Evolutionary conservation across 768 basidiomycete genomes (phyloP).

Genomic region (Lactifluus subvellereus): DNA sequence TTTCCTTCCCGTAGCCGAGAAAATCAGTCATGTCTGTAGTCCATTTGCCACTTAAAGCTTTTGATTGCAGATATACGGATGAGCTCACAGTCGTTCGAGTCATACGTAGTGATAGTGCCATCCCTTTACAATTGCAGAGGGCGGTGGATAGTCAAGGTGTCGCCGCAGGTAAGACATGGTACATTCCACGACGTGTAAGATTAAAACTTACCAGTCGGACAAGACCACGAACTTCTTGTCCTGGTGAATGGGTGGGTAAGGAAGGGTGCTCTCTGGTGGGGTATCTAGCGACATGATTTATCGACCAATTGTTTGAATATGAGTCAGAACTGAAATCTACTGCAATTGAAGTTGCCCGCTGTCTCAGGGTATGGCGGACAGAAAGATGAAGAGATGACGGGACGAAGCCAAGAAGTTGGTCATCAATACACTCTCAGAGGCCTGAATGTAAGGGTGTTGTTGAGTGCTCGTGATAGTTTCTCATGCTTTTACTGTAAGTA

Average conservation of each 20-base stretch:
- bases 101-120: conserved; percentile 88
- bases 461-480: no score
- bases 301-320: neutral
- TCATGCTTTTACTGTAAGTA: no score
- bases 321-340: neutral
- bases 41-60: neutral
- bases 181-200: no score
- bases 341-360: neutral
- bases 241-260: conserved; percentile 72
- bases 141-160: neutral
- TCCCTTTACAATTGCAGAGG: conserved; percentile 49
- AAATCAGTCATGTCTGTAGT: conserved; percentile 81
- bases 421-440: no score
- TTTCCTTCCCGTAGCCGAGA: conserved; percentile 75
- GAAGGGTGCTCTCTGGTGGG: conserved; percentile 59
- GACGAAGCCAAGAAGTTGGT: no score
- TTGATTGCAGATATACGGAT: neutral
- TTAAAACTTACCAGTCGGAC: conserved; percentile 74
- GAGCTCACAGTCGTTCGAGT: conserved; percentile 84
- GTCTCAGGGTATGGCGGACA: no score
- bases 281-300: conserved; percentile 17
- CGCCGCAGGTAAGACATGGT: no score
- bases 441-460: no score
- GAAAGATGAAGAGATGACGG: no score
- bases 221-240: conserved; percentile 83